Evolutionary conservation across 306 rosid genomes (phyloP), one percentile per base, ranked within the genome.

Genomic region (Sechiopsis laciniata): DNA sequence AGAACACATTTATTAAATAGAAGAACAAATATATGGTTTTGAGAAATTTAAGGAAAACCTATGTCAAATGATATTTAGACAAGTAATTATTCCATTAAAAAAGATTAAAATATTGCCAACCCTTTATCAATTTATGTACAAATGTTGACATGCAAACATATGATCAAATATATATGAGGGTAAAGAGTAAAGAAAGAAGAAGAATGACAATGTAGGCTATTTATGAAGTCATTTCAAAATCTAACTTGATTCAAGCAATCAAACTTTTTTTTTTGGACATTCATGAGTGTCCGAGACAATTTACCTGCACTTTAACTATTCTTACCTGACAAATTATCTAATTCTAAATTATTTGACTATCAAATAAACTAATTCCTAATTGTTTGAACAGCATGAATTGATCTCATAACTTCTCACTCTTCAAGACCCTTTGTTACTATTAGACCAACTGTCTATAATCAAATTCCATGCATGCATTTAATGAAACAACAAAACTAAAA

Each of bases 71-170:
- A 63, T 35, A 63, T 32, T 35, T 21, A 35, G 22, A 63, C 70
- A 35, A 7, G 52, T 37, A n/a, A 64, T 64, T 8, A 35, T 37
- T 37, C 53, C 71, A 64, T 40, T 64, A 26, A 40, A 37, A 40
- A 37, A 2, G 40, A 64, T 24, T 37, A 16, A n/a, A 6, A 54
- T 54, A 8, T 17, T 7, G 10, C 22, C 45, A 17, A n/a, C 48
- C 48, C 21, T 14, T 35, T n/a, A 63, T 63, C 51, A 8, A 16
- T n/a, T 63, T 32, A 35, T 35, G 22, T 35, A 63, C 22, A 8
- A 63, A 63, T 63, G 69, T n/a, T 35, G 70, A 35, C 70, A 63
- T 63, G 70, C 70, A 63, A 19, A 19, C 26, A 55, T 4, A 10
- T 2, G 60, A 58, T 51, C n/a, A 51, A 20, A 19, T 29, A 24